A percentile compares a stretch with the other conserved stretches of the same genome.
These are phyloP conservation scores for Aspergillus chevalieri DNA, from an alignment of 2,329 filamentous ascomycete species.

Conservation along the genomic window DNA sequence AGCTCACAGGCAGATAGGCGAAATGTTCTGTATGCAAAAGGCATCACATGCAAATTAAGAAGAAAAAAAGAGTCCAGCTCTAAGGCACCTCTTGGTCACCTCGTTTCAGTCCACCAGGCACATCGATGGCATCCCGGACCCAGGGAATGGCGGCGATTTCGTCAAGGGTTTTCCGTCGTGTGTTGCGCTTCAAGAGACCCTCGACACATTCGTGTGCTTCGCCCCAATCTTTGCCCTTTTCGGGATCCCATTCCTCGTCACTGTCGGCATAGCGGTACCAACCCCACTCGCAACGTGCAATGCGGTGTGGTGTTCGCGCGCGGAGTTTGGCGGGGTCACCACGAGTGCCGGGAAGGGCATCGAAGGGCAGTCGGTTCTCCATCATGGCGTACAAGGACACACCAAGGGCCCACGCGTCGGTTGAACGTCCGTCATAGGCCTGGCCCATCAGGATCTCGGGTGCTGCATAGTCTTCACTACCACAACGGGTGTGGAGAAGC, in stretches of 20 bases:
- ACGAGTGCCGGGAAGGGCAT: slow-evolving; percentile 70
- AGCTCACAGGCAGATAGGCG: too few species aligned
- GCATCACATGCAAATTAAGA: slow-evolving; percentile 3
- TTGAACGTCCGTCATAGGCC: slow-evolving; percentile 84
- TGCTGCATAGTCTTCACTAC: slow-evolving; percentile 93
- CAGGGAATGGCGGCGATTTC: slow-evolving; percentile 68
- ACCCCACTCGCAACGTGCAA: slow-evolving; percentile 89
- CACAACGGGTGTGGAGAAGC: slow-evolving; percentile 86
- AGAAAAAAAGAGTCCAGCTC: slow-evolving; percentile 21
- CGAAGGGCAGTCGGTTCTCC: slow-evolving; percentile 88
- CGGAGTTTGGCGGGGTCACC: slow-evolving; percentile 69
- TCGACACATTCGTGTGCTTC: slow-evolving; percentile 80
- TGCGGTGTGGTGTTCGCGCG: slow-evolving; percentile 83
- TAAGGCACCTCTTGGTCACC: slow-evolving; percentile 48
- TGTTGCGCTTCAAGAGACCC: slow-evolving; percentile 72
- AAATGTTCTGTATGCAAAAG: background rate
- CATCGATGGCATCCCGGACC: slow-evolving; percentile 67
- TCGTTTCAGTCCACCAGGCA: slow-evolving; percentile 54
- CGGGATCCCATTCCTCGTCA: slow-evolving; percentile 76
- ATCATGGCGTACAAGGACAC: slow-evolving; percentile 89
- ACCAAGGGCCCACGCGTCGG: slow-evolving; percentile 91
- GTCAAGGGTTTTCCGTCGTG: slow-evolving; percentile 68
- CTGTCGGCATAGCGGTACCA: slow-evolving; percentile 83
- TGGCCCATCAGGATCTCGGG: slow-evolving; percentile 95
- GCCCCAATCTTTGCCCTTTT: slow-evolving; percentile 60